Conservation (phyloP, 345 rosid genomes). For the Pistacia vera region DNA sequence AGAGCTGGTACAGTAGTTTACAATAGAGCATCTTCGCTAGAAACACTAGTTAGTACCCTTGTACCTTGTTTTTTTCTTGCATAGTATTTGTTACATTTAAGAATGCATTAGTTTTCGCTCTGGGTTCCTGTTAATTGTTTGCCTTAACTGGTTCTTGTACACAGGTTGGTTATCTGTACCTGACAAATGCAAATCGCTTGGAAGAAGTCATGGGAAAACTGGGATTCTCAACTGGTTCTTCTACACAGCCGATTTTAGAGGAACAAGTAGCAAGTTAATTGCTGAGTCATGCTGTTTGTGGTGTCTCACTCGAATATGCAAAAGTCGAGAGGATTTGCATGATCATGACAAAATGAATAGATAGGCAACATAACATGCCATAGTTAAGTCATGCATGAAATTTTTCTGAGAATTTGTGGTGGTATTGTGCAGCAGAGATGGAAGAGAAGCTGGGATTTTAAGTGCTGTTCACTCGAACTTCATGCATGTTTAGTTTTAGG, state of each 20-base stretch:
- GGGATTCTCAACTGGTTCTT: constrained; percentile 72
- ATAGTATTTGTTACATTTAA: not conserved
- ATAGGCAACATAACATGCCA: not conserved
- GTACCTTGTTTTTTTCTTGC: constrained; percentile 9
- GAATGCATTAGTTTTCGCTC: not conserved
- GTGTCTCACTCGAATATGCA: not conserved
- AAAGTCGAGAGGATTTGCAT: not conserved
- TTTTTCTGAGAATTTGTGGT: not conserved
- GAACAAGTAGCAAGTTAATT: constrained; percentile 40
- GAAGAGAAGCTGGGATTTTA: not conserved
- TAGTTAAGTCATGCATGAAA: not conserved
- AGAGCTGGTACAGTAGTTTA: constrained; percentile 64
- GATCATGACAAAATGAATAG: not conserved
- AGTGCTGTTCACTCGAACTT: not conserved
- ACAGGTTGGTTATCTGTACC: constrained; percentile 84
- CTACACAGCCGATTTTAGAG: constrained; percentile 45
- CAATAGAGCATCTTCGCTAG: constrained; percentile 70
- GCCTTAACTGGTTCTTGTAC: not conserved
- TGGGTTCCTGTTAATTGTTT: not conserved
- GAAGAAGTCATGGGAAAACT: constrained; percentile 81
- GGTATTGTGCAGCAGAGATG: not conserved
- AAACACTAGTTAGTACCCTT: constrained; percentile 53
- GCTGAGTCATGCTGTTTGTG: not conserved
- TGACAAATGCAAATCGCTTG: constrained; percentile 65
- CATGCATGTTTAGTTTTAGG: not conserved